Percentiles rank a stretch among this genome's conserved stretches.
Conservation (phyloP, 1,284 basidiomycete genomes). For the Austroboletus niveus region DNA sequence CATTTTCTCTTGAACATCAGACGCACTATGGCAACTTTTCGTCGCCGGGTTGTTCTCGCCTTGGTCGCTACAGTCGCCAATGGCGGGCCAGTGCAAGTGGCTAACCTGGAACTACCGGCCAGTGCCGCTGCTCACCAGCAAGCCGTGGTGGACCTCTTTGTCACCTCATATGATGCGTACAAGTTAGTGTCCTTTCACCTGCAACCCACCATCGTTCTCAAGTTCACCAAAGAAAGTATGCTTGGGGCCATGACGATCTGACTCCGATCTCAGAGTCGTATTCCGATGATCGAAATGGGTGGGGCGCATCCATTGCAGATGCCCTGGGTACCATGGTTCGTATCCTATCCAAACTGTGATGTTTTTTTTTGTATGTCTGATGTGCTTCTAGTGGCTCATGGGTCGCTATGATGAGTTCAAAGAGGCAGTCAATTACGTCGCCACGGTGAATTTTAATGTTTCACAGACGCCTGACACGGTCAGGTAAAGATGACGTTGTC, state of each 20-base stretch:
- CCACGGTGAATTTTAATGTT: constrained; percentile 53
- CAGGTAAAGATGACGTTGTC: constrained; percentile 40
- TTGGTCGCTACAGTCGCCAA: neutral
- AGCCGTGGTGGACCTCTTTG: neutral
- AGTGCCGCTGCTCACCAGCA: neutral
- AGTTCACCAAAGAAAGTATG: constrained; percentile 26
- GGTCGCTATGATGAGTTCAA: constrained; percentile 47
- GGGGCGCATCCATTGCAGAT: constrained; percentile 69
- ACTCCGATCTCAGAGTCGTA: constrained; percentile 49
- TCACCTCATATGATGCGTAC: neutral
- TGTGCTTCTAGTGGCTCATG: constrained; percentile 23
- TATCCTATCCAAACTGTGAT: neutral
- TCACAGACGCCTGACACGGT: constrained; percentile 48
- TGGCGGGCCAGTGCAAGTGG: neutral
- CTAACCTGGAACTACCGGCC: neutral
- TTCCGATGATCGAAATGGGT: constrained; percentile 60
- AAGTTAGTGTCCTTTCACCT: neutral
- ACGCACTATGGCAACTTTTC: neutral
- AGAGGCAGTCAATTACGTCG: constrained; percentile 51
- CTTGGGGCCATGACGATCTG: constrained; percentile 65
- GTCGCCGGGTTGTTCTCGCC: neutral
- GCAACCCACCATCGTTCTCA: neutral
- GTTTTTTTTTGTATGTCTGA: neutral
- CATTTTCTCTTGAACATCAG: too few species aligned
- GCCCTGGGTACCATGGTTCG: constrained; percentile 62